Base-by-base conservation (phyloP, 176 grass and related monocot genomes). In the Oryza meridionalis region DNA sequence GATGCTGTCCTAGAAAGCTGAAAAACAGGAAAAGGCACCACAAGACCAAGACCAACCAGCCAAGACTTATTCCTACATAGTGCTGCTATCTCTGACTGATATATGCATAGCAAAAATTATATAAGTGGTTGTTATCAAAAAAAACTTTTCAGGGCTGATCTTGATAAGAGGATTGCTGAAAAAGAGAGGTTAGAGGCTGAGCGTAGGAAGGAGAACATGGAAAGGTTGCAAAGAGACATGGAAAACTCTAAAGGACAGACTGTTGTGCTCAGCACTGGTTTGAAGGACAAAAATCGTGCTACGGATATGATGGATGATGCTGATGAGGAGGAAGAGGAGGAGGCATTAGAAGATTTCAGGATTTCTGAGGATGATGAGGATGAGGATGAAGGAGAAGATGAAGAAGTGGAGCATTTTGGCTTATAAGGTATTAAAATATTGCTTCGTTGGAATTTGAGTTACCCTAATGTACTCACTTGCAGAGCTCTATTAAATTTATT, bases 81-180 rank as follows among this genome's bases (percentile, higher is more conserved):
- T 73, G 63, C 37, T 70, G 53, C 55, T 49, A 75, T 73, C 67
- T 1, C 64, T 83, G 3, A 72, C 65, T 75, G 35, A 61, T 38
- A 59, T 58, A 11, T 64, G 11, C 16, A 21, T 83, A 61, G 11
- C 59, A 37, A 73, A n/a, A 61, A 40, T 1, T 73, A 43, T 77
- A 10, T 88, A 72, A 35, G 65, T 67, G 50, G 74, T 46, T 76
- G 74, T 46, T 76, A 47, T 67, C 4, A 33, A 33, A 77, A 33
- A 77, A 55, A 45, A 75, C 22, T 72, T 72, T 80, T 43, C 70
- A 95, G 96, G 88, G 91, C 85, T 95, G 96, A 95, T 78, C 87
- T 98, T 76, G 96, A 98, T 76, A 98, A 91, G 82, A 95, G 93
- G 87, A 87, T 92, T 80, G 89, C 91, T 77, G 93, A 95, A 75